A percentile compares a stretch with the other conserved stretches of the same genome.
Evolutionary conservation across 2,329 filamentous ascomycete genomes (phyloP).

Genomic region (Alternaria incomplexa): DNA sequence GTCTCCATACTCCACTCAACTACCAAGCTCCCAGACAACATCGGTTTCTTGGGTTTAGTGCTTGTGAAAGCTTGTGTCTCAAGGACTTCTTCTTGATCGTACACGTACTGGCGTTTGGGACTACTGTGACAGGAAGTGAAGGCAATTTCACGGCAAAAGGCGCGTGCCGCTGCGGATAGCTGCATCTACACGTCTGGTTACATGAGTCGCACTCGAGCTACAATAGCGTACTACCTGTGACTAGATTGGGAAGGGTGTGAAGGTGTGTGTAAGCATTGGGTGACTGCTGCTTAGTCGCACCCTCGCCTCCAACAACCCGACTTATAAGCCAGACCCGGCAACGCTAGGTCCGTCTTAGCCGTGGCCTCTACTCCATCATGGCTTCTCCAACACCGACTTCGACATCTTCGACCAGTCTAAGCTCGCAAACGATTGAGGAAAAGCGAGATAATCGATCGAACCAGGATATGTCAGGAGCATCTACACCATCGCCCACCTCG

Average conservation of each 20-base stretch:
- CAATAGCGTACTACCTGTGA: background rate
- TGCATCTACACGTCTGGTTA: background rate
- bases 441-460: background rate
- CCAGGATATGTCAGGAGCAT: background rate
- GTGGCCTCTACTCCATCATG: background rate
- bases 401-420: background rate
- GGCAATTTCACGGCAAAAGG: background rate
- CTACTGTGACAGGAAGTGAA: accelerated
- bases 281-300: background rate
- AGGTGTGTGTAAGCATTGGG: background rate
- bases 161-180: background rate
- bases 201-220: background rate
- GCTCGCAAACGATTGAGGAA: background rate
- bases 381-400: background rate
- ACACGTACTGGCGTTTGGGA: no score
- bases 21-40: background rate
- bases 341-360: background rate
- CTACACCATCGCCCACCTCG: background rate
- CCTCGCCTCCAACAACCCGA: background rate
- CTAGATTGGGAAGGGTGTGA: background rate
- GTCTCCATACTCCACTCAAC: background rate
- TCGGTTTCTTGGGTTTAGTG: background rate
- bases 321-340: background rate
- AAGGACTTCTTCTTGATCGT: no score
- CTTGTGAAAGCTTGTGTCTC: background rate